These are phyloP conservation scores for Rhodotorula sp. DNA, from an alignment of 1,284 basidiomycete genomes.

Conservation along the genomic window DNA sequence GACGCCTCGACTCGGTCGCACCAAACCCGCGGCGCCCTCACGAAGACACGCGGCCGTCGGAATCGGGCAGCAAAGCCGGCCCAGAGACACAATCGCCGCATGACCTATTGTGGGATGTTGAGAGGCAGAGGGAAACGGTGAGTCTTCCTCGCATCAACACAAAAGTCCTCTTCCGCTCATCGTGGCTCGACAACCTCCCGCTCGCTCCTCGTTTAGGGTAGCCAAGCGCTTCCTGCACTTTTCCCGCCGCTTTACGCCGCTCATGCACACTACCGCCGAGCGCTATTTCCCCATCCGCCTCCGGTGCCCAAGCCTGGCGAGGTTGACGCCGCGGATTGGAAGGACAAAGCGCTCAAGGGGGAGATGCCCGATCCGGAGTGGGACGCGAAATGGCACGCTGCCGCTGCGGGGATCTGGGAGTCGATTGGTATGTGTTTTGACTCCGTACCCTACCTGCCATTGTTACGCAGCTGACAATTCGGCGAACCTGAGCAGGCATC, in stretches of 20 bases:
- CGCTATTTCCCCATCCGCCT: not conserved
- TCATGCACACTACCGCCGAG: not conserved
- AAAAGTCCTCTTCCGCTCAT: not conserved
- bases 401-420: not conserved
- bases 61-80: too few relatives aligned
- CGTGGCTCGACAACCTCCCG: not conserved
- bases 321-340: not conserved
- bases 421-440: conserved; percentile 3
- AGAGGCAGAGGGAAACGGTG: not conserved
- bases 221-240: conserved; percentile 6
- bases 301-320: not conserved
- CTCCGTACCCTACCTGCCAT: not conserved
- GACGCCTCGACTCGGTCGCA: conserved; percentile 2
- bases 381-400: conserved; percentile 6
- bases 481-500: not conserved
- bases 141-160: not conserved
- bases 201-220: not conserved
- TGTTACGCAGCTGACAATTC: not conserved
- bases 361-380: not conserved
- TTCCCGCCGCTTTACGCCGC: conserved; percentile 14
- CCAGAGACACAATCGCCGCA: not conserved
- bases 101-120: conserved; percentile 14
- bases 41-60: not conserved
- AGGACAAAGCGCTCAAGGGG: not conserved
- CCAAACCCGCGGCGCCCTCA: not conserved